Evolutionary conservation across 2,329 filamentous ascomycete species (phyloP), one percentile per base, ranked within the genome.

Genomic region (Lecanicillium sp.): DNA sequence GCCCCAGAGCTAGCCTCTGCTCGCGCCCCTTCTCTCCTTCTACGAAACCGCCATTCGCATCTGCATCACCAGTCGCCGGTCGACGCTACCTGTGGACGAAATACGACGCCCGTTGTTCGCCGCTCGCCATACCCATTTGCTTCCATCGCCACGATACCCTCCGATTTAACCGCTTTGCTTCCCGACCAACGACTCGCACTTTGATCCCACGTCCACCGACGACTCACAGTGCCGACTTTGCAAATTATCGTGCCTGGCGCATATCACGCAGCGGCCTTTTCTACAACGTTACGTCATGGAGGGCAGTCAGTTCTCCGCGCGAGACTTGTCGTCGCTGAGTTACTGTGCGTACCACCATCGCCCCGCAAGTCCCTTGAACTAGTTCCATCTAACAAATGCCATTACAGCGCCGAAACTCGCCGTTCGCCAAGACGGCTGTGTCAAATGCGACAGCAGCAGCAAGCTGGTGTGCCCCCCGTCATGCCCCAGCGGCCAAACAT

Each of bases 381-480:
- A 11, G 17, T n/a, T 18, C 13, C 7, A 29, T 25, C 5, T 11
- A 12, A 17, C 30, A 17, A 30, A 15, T 22, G 17, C 22, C 36
- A 29, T 12, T 22, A 41, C 17, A 41, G 39, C 39, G 29, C 33
- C 39, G 20, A 41, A 51, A 36, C 56, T 72, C 31, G 47, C 61
- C 13, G 61, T 56, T 28, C 60, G 69, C 51, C 57, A 63, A 37
- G 56, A 58, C 28, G 56, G 54, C 7, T 77, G 72, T 46, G 58
- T 72, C 9, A 48, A 61, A 31, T 77, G 72, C 51, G 62, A 66
- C 19, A 59, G 64, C 36, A 50, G 45, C 54, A 37, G 66, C 55
- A 25, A 58, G 40, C 54, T 63, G 28, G 43, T 61, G 17, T 76
- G 72, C 40, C 72, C 73, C 40, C 72, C 73, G 5, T 34, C 48